Evolutionary conservation across 805 yeast species (phyloP).

Genomic region (Priceomyces fermenticarens): DNA sequence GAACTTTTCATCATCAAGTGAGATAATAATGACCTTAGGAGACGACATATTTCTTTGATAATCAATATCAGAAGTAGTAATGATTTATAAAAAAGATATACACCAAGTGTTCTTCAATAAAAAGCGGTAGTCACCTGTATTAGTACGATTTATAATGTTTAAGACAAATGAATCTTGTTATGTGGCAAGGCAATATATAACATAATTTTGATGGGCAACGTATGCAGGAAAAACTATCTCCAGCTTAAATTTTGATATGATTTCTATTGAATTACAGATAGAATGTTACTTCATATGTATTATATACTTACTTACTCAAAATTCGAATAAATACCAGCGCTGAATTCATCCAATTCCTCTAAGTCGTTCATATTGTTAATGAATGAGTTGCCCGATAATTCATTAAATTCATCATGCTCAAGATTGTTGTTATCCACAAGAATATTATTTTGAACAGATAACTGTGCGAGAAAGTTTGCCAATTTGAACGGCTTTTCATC

Average conservation of each 20-base stretch:
- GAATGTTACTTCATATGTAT: background rate
- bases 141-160: too few relatives aligned
- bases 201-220: too few relatives aligned
- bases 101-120: too few relatives aligned
- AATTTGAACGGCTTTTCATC: slow-evolving; percentile 40
- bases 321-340: slow-evolving; percentile 88
- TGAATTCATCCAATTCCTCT: slow-evolving; percentile 75
- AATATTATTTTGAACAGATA: slow-evolving; percentile 61
- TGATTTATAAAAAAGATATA: too few relatives aligned
- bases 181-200: too few relatives aligned
- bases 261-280: too few relatives aligned
- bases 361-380: slow-evolving; percentile 34
- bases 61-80: too few relatives aligned
- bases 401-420: slow-evolving; percentile 12
- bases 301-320: slow-evolving; percentile 36
- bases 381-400: slow-evolving; percentile 34
- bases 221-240: background rate
- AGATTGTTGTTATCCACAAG: slow-evolving; percentile 44
- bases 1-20: slow-evolving; percentile 80
- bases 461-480: slow-evolving; percentile 68
- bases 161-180: too few relatives aligned
- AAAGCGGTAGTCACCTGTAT: too few relatives aligned
- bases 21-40: slow-evolving; percentile 53
- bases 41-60: slow-evolving; percentile 14
- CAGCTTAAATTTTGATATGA: too few relatives aligned